A percentile compares a stretch with the other conserved stretches of the same genome.
These are phyloP conservation scores for Lactifluus echinatus DNA, from an alignment of 768 basidiomycete genomes.

Conservation along the genomic window DNA sequence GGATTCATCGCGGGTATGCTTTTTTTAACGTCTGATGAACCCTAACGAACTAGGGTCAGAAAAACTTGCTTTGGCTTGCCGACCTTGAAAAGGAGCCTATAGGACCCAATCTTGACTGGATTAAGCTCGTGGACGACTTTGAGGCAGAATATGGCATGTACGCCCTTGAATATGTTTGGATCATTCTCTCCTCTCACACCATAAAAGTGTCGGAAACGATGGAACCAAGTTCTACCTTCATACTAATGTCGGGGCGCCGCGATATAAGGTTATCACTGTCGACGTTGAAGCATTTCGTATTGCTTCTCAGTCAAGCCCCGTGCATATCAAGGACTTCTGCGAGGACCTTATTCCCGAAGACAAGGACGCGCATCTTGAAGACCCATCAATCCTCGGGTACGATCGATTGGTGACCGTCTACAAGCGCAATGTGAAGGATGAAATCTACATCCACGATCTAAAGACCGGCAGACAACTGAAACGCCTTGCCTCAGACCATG, in stretches of 20 bases:
- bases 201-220: slow-evolving; percentile 51
- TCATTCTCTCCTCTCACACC: not conserved
- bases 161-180: slow-evolving; percentile 21
- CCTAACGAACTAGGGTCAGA: slow-evolving; percentile 31
- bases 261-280: slow-evolving; percentile 56
- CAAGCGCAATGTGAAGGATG: slow-evolving; percentile 74
- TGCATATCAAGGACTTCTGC: slow-evolving; percentile 33
- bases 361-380: slow-evolving; percentile 50
- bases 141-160: slow-evolving; percentile 59
- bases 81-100: slow-evolving; percentile 54
- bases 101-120: slow-evolving; percentile 60
- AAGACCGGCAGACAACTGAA: slow-evolving; percentile 42
- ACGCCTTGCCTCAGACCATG: slow-evolving; percentile 55
- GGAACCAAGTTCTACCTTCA: slow-evolving; percentile 52
- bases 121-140: slow-evolving; percentile 61
- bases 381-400: slow-evolving; percentile 38
- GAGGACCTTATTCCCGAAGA: slow-evolving; percentile 63
- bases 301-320: slow-evolving; percentile 6
- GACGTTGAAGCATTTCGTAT: slow-evolving; percentile 40
- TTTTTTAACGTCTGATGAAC: not conserved
- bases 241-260: slow-evolving; percentile 59
- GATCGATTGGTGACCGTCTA: slow-evolving; percentile 55
- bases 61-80: slow-evolving; percentile 68
- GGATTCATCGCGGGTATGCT: slow-evolving; percentile 53
- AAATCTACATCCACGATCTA: slow-evolving; percentile 59